phyloP scores from a whole-genome alignment of 1,139 yeast species.

The Yamadazyma friedrichii region DNA sequence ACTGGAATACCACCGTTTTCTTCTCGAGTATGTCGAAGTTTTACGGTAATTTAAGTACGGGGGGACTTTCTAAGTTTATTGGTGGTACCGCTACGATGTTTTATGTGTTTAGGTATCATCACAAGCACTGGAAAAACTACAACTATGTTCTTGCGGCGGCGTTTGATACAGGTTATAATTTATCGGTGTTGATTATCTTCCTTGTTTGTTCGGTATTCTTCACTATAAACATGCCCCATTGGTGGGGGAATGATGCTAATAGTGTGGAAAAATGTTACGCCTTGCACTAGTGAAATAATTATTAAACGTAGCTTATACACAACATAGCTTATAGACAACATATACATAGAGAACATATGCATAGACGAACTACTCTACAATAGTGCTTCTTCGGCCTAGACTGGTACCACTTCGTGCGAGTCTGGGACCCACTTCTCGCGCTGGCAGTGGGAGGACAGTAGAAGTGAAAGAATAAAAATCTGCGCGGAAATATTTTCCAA shows the following conservation, averaged over 20 bases:
- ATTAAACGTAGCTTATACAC: not conserved
- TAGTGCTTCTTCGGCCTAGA: too few relatives aligned
- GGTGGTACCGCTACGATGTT: slow-evolving; percentile 48
- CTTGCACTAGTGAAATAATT: not conserved
- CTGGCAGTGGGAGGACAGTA: not conserved
- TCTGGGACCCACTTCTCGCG: too few relatives aligned
- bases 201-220: slow-evolving; percentile 31
- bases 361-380: too few relatives aligned
- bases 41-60: slow-evolving; percentile 53
- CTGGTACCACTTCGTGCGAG: too few relatives aligned
- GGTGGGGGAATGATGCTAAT: slow-evolving; percentile 49
- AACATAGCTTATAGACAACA: not conserved
- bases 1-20: slow-evolving; percentile 50
- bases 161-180: slow-evolving; percentile 48
- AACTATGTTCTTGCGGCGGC: slow-evolving; percentile 51
- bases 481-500: slow-evolving; percentile 4
- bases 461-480: not conserved
- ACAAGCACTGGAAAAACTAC: slow-evolving; percentile 37
- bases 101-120: slow-evolving; percentile 38
- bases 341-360: too few relatives aligned
- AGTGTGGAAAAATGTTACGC: slow-evolving; percentile 46
- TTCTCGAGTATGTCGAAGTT: slow-evolving; percentile 48
- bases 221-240: slow-evolving; percentile 32
- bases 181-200: slow-evolving; percentile 38
- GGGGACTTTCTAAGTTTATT: slow-evolving; percentile 44